phyloP scores from a whole-genome alignment of 768 basidiomycete genomes.

The Russula sp. region DNA sequence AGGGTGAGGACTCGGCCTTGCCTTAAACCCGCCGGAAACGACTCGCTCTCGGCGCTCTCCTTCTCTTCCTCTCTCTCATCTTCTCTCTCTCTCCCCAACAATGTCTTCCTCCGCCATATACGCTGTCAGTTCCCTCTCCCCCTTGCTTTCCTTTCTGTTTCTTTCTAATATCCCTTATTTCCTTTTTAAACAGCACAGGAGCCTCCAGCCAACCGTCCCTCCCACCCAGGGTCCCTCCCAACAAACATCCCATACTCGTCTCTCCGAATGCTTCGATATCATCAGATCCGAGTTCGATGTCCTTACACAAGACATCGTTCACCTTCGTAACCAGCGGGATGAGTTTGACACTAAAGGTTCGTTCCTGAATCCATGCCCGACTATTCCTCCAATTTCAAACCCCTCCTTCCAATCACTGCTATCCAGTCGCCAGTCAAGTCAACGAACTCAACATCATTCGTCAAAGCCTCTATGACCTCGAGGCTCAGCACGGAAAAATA shows the following conservation, averaged over 20 bases:
- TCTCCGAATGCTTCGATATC: conserved; percentile 75
- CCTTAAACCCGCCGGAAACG: conserved; percentile 19
- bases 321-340: conserved; percentile 71
- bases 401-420: neutral
- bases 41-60: conserved; percentile 19
- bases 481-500: conserved; percentile 80
- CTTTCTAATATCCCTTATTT: neutral
- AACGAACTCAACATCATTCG: conserved; percentile 88
- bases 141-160: neutral
- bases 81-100: conserved; percentile 3
- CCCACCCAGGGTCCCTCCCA: conserved; percentile 31
- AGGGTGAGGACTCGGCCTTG: neutral
- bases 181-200: conserved; percentile 33
- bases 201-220: conserved; percentile 38
- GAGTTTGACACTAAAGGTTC: conserved; percentile 87
- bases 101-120: conserved; percentile 30
- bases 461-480: conserved; percentile 87
- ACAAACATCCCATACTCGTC: conserved; percentile 35
- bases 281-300: conserved; percentile 83
- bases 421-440: conserved; percentile 70
- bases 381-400: conserved; percentile 1
- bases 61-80: conserved; percentile 18
- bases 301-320: conserved; percentile 58
- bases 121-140: conserved; percentile 24
- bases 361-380: conserved; percentile 28